These are phyloP conservation scores for Daldinia eschscholtzii DNA, from an alignment of 2,329 filamentous ascomycete genomes.

Conservation along the genomic window DNA sequence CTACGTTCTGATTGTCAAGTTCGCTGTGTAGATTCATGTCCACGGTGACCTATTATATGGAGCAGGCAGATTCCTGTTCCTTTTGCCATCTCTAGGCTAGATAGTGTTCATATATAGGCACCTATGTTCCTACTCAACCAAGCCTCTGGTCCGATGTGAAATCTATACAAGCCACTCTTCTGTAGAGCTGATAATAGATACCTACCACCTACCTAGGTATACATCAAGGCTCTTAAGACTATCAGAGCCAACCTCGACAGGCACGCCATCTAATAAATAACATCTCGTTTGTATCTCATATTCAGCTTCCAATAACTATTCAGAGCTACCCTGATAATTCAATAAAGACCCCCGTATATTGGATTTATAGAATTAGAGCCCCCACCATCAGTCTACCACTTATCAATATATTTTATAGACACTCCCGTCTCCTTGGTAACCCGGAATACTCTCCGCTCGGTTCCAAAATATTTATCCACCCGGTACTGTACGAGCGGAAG, in stretches of 20 bases:
- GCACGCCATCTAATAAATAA: neutral
- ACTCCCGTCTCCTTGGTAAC: neutral
- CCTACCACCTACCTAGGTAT: too few relatives aligned
- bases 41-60: neutral
- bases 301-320: neutral
- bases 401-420: neutral
- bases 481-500: neutral
- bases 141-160: neutral
- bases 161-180: neutral
- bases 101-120: neutral
- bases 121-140: neutral
- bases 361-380: neutral
- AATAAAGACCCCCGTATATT: neutral
- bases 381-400: neutral
- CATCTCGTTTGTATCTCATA: neutral
- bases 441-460: neutral
- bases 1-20: neutral
- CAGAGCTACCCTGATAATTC: neutral
- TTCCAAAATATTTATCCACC: neutral
- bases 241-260: neutral
- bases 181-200: neutral
- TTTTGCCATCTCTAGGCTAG: neutral
- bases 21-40: neutral
- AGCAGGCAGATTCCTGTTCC: neutral
- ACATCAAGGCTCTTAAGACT: neutral